phyloP scores from a whole-genome alignment of 2,329 filamentous ascomycete species.

The Leptographium lundbergii region DNA sequence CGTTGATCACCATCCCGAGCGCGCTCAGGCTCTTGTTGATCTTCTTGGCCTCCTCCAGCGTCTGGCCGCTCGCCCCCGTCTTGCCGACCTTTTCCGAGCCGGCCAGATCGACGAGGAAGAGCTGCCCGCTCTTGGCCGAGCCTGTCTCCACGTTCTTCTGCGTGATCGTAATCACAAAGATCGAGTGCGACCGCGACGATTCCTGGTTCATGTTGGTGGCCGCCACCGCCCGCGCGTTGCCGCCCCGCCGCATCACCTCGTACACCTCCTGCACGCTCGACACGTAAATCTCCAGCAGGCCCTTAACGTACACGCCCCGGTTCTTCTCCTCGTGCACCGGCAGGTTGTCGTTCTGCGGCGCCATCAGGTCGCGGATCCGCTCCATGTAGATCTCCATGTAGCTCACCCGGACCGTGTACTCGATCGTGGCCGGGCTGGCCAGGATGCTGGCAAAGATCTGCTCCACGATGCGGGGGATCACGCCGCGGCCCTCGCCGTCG shows the following conservation, averaged over 20 bases:
- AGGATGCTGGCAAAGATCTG: constrained; percentile 96
- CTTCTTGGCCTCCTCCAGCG: constrained; percentile 96
- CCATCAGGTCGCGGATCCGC: constrained; percentile 83
- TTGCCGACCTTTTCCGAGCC: constrained; percentile 98
- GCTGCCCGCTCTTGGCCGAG: constrained; percentile 87
- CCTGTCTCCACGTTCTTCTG: constrained; percentile 97
- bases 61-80: constrained; percentile 94
- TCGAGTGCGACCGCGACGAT: constrained; percentile 94
- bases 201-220: constrained; percentile 99
- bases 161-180: constrained; percentile 91
- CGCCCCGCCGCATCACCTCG: constrained; percentile 90
- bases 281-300: constrained; percentile 86
- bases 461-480: constrained; percentile 93
- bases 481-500: constrained; percentile 75
- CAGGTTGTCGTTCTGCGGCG: constrained; percentile 88
- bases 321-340: constrained; percentile 98
- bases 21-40: constrained; percentile 99
- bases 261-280: constrained; percentile 93
- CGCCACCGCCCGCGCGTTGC: constrained; percentile 77
- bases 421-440: constrained; percentile 81
- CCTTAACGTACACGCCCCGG: constrained; percentile 92
- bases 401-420: constrained; percentile 96
- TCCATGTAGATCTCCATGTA: constrained; percentile 99
- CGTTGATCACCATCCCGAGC: constrained; percentile 97
- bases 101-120: constrained; percentile 95